These are phyloP conservation scores for Caloboletus firmus DNA, from an alignment of 1,284 basidiomycete genomes.

Conservation along the genomic window DNA sequence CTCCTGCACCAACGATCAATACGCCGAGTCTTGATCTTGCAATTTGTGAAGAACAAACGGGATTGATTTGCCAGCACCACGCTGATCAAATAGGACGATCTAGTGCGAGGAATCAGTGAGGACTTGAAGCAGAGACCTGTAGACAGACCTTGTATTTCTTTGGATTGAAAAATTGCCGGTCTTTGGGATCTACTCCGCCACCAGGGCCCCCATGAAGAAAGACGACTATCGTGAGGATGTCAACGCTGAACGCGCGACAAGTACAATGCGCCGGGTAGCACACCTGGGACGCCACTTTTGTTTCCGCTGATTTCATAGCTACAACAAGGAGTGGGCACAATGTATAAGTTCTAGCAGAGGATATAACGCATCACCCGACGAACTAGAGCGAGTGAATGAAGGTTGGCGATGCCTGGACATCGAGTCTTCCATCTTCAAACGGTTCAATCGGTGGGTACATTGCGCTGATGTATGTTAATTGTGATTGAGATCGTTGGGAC, in stretches of 20 bases:
- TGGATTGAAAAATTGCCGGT: conserved; percentile 82
- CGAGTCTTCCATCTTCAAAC: conserved; percentile 64
- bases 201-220: conserved; percentile 88
- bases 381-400: conserved; percentile 79
- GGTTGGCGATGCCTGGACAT: conserved; percentile 52
- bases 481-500: conserved; percentile 4
- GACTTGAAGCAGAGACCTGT: conserved; percentile 8
- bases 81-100: conserved; percentile 83
- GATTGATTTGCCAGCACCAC: conserved; percentile 83
- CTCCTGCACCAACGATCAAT: conserved; percentile 43
- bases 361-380: conserved; percentile 33
- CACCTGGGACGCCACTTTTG: conserved; percentile 72
- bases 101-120: conserved; percentile 28
- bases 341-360: conserved; percentile 2
- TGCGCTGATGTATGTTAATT: conserved; percentile 2
- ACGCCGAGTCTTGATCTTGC: background rate
- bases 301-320: conserved; percentile 85
- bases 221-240: conserved; percentile 52
- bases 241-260: background rate
- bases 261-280: conserved; percentile 17
- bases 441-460: conserved; percentile 66
- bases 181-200: conserved; percentile 61
- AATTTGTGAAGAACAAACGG: conserved; percentile 51
- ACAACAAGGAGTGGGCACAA: conserved; percentile 1
- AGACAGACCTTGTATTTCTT: conserved; percentile 70